A percentile compares a stretch with the other conserved stretches of the same genome.
Conservation (phyloP, 2,329 filamentous ascomycete species). For the Trichoderma sp. region DNA sequence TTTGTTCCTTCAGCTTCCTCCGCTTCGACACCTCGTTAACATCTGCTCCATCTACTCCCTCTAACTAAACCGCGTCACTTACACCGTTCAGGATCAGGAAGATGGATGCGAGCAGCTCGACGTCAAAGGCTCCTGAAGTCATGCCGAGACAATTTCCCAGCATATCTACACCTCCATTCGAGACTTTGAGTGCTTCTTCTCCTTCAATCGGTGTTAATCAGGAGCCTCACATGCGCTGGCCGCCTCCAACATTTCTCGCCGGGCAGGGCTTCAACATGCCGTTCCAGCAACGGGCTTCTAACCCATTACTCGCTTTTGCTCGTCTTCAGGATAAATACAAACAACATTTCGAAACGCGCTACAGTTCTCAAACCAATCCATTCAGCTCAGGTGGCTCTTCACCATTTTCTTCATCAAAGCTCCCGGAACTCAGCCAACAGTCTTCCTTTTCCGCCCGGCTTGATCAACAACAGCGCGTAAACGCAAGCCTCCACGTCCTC, state of each 20-base stretch:
- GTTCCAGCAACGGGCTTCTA: background rate
- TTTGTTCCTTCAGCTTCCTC: background rate
- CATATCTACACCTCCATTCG: background rate
- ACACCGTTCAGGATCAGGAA: background rate
- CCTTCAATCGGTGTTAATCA: background rate
- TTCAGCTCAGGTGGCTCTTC: background rate
- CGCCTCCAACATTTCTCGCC: background rate
- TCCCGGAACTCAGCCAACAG: background rate
- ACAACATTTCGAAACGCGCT: background rate
- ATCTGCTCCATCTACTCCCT: background rate
- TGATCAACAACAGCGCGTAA: slow-evolving; percentile 7
- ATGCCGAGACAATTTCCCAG: background rate
- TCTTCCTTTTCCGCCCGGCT: background rate
- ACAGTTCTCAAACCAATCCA: background rate
- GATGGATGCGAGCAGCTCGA: background rate
- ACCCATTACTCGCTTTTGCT: background rate
- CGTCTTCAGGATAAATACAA: background rate
- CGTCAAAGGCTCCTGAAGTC: background rate
- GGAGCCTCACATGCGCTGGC: slow-evolving; percentile 15
- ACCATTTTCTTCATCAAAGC: background rate
- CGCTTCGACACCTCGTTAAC: background rate
- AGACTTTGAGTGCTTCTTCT: background rate
- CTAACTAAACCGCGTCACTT: background rate
- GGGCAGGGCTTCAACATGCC: background rate
- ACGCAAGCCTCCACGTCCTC: slow-evolving; percentile 17